Base-by-base conservation (phyloP, 2,329 filamentous ascomycete species). In the Scedosporium boydii region DNA sequence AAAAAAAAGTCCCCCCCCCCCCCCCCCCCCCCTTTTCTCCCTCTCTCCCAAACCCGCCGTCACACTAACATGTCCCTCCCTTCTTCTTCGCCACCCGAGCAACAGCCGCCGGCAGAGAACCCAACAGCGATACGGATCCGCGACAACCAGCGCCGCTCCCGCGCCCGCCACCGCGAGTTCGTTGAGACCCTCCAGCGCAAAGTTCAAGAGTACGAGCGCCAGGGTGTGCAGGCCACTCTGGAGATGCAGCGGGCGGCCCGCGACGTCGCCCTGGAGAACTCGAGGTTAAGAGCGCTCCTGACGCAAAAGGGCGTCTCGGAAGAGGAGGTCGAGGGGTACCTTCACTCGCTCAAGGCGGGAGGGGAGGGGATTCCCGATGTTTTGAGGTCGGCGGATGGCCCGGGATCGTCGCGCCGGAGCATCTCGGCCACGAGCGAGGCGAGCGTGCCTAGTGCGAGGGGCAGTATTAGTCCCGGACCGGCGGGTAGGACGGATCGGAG, bases 191-290 rank as follows among this genome's bases (percentile, higher is more conserved):
- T 85, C 64, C 78, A 82, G 67, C 71, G 68, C 23, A 75, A 75
- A 53, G 65, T 84, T 41, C 73, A 74, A 21, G 77, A 78, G 29
- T 79, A 78, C 68, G 79, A 83, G 71, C 71, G 70, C n/a, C 73
- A 70, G 4, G 81, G 78, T 23, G 74, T 79, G 16, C 74, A 77
- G 62, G 82, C 82, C 4, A 80, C 79, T 2, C 67, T 78, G 10
- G 78, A 81, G 68, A 81, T 85, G 77, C 82, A 85, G 69, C 74
- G 73, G 29, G 79, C 79, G 1, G 82, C 82, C 4, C 76, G 79
- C 23, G 73, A 71, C 62, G 80, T 84, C 18, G 77, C 76, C 16
- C 67, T 75, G 34, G 79, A 82, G 66, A 85, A 84, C 65, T 71
- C 71, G 58, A 69, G 75, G 34, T 70, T 84, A 27, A 73, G 78